Evolutionary conservation across 495 filamentous ascomycete genomes (phyloP), one percentile per base, ranked within the genome.

Genomic region (Daldinia vernicosa): DNA sequence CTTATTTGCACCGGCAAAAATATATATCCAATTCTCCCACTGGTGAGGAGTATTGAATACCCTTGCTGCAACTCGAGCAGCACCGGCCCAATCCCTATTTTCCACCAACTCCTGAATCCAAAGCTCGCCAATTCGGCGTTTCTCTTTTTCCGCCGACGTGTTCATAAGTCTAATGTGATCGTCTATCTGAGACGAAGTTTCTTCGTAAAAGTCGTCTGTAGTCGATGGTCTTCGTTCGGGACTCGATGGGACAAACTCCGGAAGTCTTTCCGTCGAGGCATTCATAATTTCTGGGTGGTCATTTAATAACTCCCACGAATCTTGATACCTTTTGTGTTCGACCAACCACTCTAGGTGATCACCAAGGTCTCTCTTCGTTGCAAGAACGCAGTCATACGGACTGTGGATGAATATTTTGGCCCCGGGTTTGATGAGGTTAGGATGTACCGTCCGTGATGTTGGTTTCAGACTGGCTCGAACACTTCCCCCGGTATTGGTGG

Each of bases 1-100:
- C 73, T 90, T 93, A 64, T 90, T 83, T 6, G 92, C 91, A 52
- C 91, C 89, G 28, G 94, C 92, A 75, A 99, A 99, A 0, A 85
- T 88, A 89, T 90, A 94, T 8, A 95, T 90, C 94, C 94, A 98
- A 68, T 95, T 90, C 77, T 99, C 94, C 96, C 96, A 98, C 69
- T 91, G 84, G 51, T 89, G 80, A 4, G 93, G 85, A n/a, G 88
- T 91, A 39, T 88, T 86, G 0, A 98, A 80, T 11, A 98, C 93
- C 72, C 91, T 92, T 2, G 89, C 90, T 69, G 93, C 94, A 12
- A 93, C 82, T 65, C 88, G 83, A 0, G 93, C 94, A 6, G 95
- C 95, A 57, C 85, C 82, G 1, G 77, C 74, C 96, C 96, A 99
- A 59, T 94, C 85, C 12, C 85, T 84, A 1, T 85, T 83, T 6